Base-by-base conservation (phyloP, 2,329 filamentous ascomycete species). In the Penicillium fuscoglaucum region DNA sequence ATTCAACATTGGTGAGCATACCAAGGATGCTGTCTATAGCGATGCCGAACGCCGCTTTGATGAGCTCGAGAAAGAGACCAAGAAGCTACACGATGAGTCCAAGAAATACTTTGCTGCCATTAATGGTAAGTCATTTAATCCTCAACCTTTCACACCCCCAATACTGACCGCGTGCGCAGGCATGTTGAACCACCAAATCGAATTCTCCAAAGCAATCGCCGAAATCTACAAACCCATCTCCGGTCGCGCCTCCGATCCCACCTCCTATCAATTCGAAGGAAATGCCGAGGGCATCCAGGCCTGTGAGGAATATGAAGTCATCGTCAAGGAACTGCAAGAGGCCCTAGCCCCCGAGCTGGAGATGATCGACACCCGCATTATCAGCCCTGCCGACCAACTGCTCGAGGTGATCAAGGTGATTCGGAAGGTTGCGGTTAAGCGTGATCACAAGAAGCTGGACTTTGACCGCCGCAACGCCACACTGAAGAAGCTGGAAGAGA, bases 151-250 rank as follows among this genome's bases (percentile, higher is more conserved):
- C 56, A 28, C 60, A 61, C 2, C 47, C 49, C 2, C 24, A 13
- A 21, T 39, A 29, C 24, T 54, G 33, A 47, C 57, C 48, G 40
- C 41, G 52, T 40, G 24, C 43, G 21, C 62, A 87, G 84, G 90
- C 82, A 99, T 99, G 95, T 85, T 99, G 70, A 86, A 82, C 72
- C 93, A 98, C 79, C 95, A 99, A 80, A 98, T 99, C 78, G 93
- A 96, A 74, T 99, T 99, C 80, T 96, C 93, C 68, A 87, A 96
- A 79, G 91, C 93, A 66, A 93, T 96, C 81, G 89, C 90, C 64
- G 95, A 99, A 77, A 89, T 99, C 70, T 99, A 99, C 83, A 96
- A 96, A 75, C 95, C 95, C 67, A 99, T 99, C 69, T 97, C 93
- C 55, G 95, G 95, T 55, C 90, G 95, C 72, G 85, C 96, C 77